phyloP scores from a whole-genome alignment of 1,284 basidiomycete genomes.

The Apiotrichum montevideense region DNA sequence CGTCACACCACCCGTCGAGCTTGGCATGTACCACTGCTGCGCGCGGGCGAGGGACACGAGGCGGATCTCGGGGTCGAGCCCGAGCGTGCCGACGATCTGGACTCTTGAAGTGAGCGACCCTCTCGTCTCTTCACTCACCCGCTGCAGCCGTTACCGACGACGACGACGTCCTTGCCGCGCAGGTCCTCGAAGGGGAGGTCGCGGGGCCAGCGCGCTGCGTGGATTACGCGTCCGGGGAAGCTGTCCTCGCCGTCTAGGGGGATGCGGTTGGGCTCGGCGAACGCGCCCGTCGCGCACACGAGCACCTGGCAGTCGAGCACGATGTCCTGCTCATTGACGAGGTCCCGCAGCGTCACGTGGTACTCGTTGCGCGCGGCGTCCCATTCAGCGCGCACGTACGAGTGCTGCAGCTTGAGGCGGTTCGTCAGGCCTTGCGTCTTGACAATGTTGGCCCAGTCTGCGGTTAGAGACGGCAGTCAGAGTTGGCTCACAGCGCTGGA shows the following conservation, averaged over 20 bases:
- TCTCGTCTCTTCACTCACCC: conserved; percentile 1
- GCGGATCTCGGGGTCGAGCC: conserved; percentile 15
- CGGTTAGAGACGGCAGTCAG: too few relatives aligned
- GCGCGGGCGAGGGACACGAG: conserved; percentile 17
- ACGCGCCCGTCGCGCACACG: conserved; percentile 14
- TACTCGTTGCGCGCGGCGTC: conserved; percentile 8
- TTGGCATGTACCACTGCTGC: conserved; percentile 18
- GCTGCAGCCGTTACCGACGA: conserved; percentile 20
- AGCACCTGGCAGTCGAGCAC: conserved; percentile 11
- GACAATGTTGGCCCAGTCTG: conserved; percentile 19
- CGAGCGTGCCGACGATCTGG: conserved; percentile 17
- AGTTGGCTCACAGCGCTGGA: conserved; percentile 9
- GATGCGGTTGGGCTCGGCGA: conserved; percentile 14
- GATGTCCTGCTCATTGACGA: conserved; percentile 10
- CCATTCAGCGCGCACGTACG: conserved; percentile 16
- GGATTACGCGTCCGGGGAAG: conserved; percentile 24
- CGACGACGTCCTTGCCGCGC: conserved; percentile 14
- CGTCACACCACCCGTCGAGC: neutral
- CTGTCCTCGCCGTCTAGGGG: conserved; percentile 15
- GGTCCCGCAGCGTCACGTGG: conserved; percentile 14
- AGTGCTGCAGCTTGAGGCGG: conserved; percentile 13
- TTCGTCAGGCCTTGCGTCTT: conserved; percentile 12
- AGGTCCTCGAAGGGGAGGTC: conserved; percentile 16
- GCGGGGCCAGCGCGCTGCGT: conserved; percentile 25
- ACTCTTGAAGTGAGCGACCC: conserved; percentile 1